Base-by-base conservation (phyloP, 768 basidiomycete species). In the Russula sp. region DNA sequence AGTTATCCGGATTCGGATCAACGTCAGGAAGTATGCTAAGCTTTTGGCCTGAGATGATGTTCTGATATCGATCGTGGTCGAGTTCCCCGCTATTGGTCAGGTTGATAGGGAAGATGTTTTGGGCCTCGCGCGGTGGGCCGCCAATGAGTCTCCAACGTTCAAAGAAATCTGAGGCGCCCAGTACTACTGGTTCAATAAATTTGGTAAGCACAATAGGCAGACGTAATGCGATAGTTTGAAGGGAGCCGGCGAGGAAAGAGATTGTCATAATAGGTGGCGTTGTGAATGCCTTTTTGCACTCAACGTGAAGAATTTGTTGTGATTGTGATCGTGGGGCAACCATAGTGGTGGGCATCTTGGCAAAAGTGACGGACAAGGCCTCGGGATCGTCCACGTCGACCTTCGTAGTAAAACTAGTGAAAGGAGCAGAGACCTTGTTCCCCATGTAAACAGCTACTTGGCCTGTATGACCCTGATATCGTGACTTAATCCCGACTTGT, bases 71-170 rank as follows among this genome's bases (percentile, higher is more conserved):
- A 13, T 77, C 78, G 10, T 87, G 68, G 70, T 98, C 90, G 46
- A 98, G 77, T 61, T 89, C 83, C 10, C 90, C 91, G 9, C 76
- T 71, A 16, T 75, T 75, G 47, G 82, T 84, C 25, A 97, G 75
- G 36, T 75, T 71, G 61, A 98, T 86, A 0, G 93, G 86, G 74
- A 97, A 97, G 58, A 99, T 80, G 50, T 75, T 73, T 72, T 99
- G 97, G 32, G 89, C 84, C 76, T 99, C 97, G 53, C 95, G 83
- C 34, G 97, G 97, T 13, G 93, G 79, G 1, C 97, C 97, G 7
- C 97, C 97, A 55, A 98, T 98, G 67, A 97, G 75, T 73, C 93
- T 95, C 97, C 97, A 99, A 55, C 97, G 79, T 73, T 98, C 95
- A 74, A 98, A 99, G 80, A 98, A 99, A 67, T 97, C 91, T 0